A percentile compares a stretch with the other conserved stretches of the same genome.
Evolutionary conservation across 177 flowering plant genomes (phyloP).

Genomic region (Tripterygium wilfordii): DNA sequence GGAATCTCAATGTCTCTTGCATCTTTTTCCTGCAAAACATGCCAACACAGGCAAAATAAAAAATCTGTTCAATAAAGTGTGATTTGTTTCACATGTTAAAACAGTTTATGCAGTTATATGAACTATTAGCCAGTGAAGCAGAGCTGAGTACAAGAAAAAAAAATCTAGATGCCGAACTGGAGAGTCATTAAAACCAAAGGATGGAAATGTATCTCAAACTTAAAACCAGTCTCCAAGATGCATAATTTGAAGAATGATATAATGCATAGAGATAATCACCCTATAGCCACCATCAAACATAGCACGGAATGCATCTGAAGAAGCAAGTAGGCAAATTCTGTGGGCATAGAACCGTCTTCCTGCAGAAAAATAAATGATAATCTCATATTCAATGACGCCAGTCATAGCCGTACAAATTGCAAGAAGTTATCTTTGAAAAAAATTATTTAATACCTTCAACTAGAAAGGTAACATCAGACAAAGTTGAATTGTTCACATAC

Average conservation of each 20-base stretch:
- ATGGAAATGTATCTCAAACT: too few relatives aligned
- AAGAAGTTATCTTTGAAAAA: too few relatives aligned
- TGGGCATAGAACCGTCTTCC: conserved; percentile 97
- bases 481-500: conserved; percentile 73
- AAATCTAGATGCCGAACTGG: too few relatives aligned
- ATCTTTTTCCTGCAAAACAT: conserved; percentile 74
- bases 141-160: not conserved
- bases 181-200: too few relatives aligned
- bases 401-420: too few relatives aligned
- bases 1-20: conserved; percentile 95
- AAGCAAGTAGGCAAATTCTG: conserved; percentile 91
- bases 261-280: conserved; percentile 65
- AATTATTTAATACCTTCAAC: conserved; percentile 73
- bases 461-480: conserved; percentile 92
- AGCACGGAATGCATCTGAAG: conserved; percentile 98
- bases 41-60: not conserved
- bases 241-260: too few relatives aligned
- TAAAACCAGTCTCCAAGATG: too few relatives aligned
- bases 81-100: too few relatives aligned
- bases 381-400: too few relatives aligned
- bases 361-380: conserved; percentile 25
- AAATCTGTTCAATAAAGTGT: too few relatives aligned
- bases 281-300: conserved; percentile 99
- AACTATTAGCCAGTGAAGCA: too few relatives aligned
- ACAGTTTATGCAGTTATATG: too few relatives aligned